phyloP scores from a whole-genome alignment of 2,329 filamentous ascomycete genomes.

The Trichoderma lentiforme region DNA sequence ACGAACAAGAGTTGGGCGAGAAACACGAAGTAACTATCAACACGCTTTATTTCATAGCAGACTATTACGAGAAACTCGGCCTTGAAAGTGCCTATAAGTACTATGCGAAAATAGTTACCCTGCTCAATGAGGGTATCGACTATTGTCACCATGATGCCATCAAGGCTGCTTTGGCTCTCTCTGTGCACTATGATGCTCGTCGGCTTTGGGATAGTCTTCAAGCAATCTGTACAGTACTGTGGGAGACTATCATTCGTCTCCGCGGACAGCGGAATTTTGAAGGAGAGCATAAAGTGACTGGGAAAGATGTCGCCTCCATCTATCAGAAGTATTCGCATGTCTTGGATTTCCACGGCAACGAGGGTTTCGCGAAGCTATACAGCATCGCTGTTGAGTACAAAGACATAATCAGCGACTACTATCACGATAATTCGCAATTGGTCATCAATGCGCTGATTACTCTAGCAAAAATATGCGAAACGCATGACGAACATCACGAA shows the following conservation, averaged over 20 bases:
- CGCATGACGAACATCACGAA: constrained; percentile 39
- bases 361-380: constrained; percentile 40
- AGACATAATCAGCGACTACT: constrained; percentile 41
- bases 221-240: not conserved
- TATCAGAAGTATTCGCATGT: constrained; percentile 45
- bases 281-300: not conserved
- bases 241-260: not conserved
- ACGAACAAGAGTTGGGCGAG: constrained; percentile 24
- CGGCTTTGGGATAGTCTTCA: not conserved
- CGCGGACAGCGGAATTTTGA: not conserved
- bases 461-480: constrained; percentile 46
- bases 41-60: not conserved
- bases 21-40: not conserved
- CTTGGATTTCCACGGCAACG: constrained; percentile 42
- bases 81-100: not conserved
- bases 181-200: not conserved
- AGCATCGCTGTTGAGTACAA: constrained; percentile 48
- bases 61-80: not conserved
- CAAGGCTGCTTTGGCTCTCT: not conserved
- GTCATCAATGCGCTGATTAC: constrained; percentile 34
- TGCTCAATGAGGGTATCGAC: not conserved
- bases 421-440: constrained; percentile 27
- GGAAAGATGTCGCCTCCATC: constrained; percentile 38
- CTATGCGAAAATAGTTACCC: not conserved
- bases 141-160: not conserved